These are phyloP conservation scores for Pachysandra terminalis DNA, from an alignment of 164 flowering plant species.

Conservation along the genomic window DNA sequence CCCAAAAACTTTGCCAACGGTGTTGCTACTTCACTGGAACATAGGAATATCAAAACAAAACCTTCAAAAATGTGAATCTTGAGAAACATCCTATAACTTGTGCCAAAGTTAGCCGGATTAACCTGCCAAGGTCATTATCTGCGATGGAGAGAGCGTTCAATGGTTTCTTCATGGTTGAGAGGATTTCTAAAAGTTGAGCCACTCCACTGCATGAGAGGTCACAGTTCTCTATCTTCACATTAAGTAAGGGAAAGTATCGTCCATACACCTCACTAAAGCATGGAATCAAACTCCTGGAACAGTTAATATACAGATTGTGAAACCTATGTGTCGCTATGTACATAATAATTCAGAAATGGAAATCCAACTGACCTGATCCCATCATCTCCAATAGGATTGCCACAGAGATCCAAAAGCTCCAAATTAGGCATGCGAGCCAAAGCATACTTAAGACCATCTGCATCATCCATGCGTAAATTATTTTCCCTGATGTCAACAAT, in stretches of 20 bases:
- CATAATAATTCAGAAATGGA: too few relatives aligned
- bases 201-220: constrained; percentile 57
- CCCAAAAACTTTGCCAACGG: constrained; percentile 51
- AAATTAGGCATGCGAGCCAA: constrained; percentile 56
- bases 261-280: constrained; percentile 46
- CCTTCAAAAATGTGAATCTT: not conserved
- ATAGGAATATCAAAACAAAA: not conserved
- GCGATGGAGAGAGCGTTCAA: constrained; percentile 64
- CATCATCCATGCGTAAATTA: constrained; percentile 50
- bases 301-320: constrained; percentile 3
- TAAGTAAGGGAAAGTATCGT: constrained; percentile 32
- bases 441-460: constrained; percentile 42
- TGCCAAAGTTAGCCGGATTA: constrained; percentile 6
- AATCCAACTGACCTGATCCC: constrained; percentile 59
- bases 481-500: constrained; percentile 49
- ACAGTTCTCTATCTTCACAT: constrained; percentile 63
- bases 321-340: too few relatives aligned
- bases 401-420: constrained; percentile 73
- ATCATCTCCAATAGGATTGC: constrained; percentile 69
- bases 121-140: constrained; percentile 86
- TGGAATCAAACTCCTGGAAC: constrained; percentile 59
- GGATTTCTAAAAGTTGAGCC: constrained; percentile 41
- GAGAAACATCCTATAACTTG: not conserved
- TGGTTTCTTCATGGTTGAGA: constrained; percentile 43
- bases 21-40: constrained; percentile 41